Evolutionary conservation across 805 yeast genomes (phyloP).

Genomic region (Ogataea sp.): DNA sequence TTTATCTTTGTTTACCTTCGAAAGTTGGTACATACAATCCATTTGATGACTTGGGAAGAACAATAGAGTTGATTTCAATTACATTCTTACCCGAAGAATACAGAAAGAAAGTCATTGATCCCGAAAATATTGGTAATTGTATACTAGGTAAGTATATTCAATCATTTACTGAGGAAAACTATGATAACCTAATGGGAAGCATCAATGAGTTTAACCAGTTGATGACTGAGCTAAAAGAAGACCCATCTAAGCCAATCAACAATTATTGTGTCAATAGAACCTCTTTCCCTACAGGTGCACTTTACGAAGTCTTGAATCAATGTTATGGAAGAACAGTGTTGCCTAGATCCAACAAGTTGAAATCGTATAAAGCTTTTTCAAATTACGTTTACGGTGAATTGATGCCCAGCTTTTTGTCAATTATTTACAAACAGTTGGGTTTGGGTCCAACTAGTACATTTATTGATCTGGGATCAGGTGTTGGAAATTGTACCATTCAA

Average conservation of each 20-base stretch:
- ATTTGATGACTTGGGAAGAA: constrained; percentile 48
- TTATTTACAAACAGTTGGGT: constrained; percentile 52
- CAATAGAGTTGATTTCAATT: constrained; percentile 34
- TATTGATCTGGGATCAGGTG: constrained; percentile 90
- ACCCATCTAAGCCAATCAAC: constrained; percentile 20
- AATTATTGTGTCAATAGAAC: constrained; percentile 8
- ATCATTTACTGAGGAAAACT: constrained; percentile 24
- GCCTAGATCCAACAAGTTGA: constrained; percentile 56
- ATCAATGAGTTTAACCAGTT: constrained; percentile 38
- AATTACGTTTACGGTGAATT: constrained; percentile 89
- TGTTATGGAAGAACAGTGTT: constrained; percentile 74
- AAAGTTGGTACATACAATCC: constrained; percentile 53
- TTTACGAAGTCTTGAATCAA: constrained; percentile 66
- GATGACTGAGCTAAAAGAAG: constrained; percentile 27
- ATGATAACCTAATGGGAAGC: constrained; percentile 18
- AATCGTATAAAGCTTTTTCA: constrained; percentile 77
- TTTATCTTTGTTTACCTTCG: constrained; percentile 40
- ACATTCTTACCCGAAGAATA: constrained; percentile 32
- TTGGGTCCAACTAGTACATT: constrained; percentile 49
- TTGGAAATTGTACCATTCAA: constrained; percentile 85
- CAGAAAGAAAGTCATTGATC: constrained; percentile 24
- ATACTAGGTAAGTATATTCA: constrained; percentile 30
- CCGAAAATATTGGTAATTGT: constrained; percentile 26
- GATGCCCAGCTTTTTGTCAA: constrained; percentile 67
- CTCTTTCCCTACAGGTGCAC: constrained; percentile 30